Percentiles rank a stretch among this genome's conserved stretches.
Evolutionary conservation across 2,329 filamentous ascomycete species (phyloP).

Genomic region (Pyricularia pennisetigena): DNA sequence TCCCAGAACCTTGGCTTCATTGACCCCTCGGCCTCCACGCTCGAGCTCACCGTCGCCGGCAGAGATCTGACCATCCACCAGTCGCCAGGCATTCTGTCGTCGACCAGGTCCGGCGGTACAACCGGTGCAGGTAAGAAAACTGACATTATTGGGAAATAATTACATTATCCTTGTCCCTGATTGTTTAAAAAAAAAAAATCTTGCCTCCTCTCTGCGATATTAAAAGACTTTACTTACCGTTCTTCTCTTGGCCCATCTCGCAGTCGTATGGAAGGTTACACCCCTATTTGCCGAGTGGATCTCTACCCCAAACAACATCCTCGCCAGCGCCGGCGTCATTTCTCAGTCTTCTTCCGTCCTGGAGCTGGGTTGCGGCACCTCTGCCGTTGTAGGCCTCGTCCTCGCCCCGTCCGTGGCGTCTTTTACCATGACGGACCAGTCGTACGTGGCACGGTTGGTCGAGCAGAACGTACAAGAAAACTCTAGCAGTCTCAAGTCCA

Average conservation of each 20-base stretch:
- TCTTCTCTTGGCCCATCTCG: neutral
- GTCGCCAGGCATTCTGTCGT: constrained; percentile 73
- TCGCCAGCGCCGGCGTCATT: constrained; percentile 39
- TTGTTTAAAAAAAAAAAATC: too few relatives aligned
- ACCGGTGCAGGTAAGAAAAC: constrained; percentile 37
- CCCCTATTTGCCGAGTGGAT: constrained; percentile 78
- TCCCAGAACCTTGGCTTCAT: constrained; percentile 79
- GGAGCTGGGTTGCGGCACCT: constrained; percentile 84
- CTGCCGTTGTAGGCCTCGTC: constrained; percentile 65
- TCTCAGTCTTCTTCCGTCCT: constrained; percentile 48
- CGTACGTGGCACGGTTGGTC: constrained; percentile 72
- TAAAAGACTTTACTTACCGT: neutral
- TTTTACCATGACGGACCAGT: constrained; percentile 81
- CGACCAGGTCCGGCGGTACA: constrained; percentile 54
- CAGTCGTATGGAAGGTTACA: constrained; percentile 87
- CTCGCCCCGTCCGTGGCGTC: constrained; percentile 49
- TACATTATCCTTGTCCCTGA: too few relatives aligned
- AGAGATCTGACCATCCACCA: constrained; percentile 70
- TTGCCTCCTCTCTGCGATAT: neutral
- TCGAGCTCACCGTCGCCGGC: constrained; percentile 57
- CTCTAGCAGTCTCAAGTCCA: constrained; percentile 9
- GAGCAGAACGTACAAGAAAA: constrained; percentile 67
- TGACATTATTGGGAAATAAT: neutral
- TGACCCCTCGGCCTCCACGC: constrained; percentile 53
- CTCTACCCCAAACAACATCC: constrained; percentile 47